Evolutionary conservation across 2,329 filamentous ascomycete genomes (phyloP), one percentile per base, ranked within the genome.

Genomic region (Gaeumannomyces sp.): DNA sequence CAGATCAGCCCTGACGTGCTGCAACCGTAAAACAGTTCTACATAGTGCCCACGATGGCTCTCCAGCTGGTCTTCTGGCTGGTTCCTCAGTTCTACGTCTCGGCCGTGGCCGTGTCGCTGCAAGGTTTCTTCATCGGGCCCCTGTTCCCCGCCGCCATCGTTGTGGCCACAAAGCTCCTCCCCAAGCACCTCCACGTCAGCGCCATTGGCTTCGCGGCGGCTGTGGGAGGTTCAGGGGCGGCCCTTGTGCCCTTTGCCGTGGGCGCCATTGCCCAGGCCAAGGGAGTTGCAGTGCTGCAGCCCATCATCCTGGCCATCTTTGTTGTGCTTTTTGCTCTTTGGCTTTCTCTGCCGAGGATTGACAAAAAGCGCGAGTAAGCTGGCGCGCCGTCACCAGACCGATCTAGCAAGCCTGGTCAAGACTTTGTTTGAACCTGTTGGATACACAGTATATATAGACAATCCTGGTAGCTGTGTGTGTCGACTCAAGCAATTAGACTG

Each of bases 41-140:
- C 73, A 81, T 94, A 10, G 71, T 83, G 4, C 72, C 88, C 13
- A 83, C 84, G 19, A 84, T 92, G 63, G 85, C 71, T 0, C 80
- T 92, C 35, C 83, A 92, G 72, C 77, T 95, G 2, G 75, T 93
- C 66, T 92, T 93, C 78, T 95, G 91, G 91, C 85, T 93, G 4
- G 87, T 95, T 0, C 91, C 91, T 0, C 85, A 85, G 65, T 92
- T 94, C 72, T 83, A 90, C 66, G 88, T 90, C 33, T 90, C 89
- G 0, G 86, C 89, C 11, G 80, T 93, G 19, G 88, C 89, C 31
- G 89, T 93, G 28, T 80, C 85, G 0, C 76, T 93, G 0, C 82
- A 92, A 66, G 92, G 92, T 0, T 91, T 94, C 79, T 92, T 93
- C 71, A 81, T 94, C 0, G 92, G 91, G 0, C 91, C 92, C 0